These are phyloP conservation scores for Crithidia bombi DNA, from an alignment of 208 protist genomes.

Conservation along the genomic window DNA sequence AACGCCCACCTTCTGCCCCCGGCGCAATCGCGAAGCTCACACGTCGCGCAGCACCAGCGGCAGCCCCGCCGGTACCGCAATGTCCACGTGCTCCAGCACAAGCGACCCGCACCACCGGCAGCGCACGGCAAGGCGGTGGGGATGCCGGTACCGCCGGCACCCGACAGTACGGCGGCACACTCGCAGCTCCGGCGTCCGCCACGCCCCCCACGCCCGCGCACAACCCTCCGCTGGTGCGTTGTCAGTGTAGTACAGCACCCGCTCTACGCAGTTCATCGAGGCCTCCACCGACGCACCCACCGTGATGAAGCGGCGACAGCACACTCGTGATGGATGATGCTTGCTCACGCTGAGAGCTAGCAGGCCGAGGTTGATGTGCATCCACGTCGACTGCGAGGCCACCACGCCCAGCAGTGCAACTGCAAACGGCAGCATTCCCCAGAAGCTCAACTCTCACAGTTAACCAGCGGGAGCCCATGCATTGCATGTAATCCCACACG, in stretches of 20 bases:
- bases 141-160: too few species aligned
- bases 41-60: conserved; percentile 78
- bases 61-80: conserved; percentile 65
- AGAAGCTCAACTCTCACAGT: conserved; percentile 86
- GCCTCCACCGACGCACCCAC: conserved; percentile 53
- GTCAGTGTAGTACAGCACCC: conserved; percentile 69
- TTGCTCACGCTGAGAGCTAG: conserved; percentile 66
- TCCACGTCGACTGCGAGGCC: conserved; percentile 26
- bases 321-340: conserved; percentile 53
- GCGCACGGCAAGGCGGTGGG: too few species aligned
- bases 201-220: too few species aligned
- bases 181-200: not conserved
- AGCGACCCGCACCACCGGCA: conserved; percentile 40
- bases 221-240: conserved; percentile 63
- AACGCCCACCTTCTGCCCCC: conserved; percentile 81
- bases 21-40: conserved; percentile 48
- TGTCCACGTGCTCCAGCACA: conserved; percentile 58
- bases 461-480: conserved; percentile 81
- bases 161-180: not conserved
- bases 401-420: conserved; percentile 54
- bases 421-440: conserved; percentile 65
- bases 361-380: conserved; percentile 44
- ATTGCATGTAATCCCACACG: conserved; percentile 42
- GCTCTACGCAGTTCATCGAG: conserved; percentile 82
- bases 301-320: conserved; percentile 56